phyloP scores from a whole-genome alignment of 352 stramenopile genomes.

The Pythium volutum region DNA sequence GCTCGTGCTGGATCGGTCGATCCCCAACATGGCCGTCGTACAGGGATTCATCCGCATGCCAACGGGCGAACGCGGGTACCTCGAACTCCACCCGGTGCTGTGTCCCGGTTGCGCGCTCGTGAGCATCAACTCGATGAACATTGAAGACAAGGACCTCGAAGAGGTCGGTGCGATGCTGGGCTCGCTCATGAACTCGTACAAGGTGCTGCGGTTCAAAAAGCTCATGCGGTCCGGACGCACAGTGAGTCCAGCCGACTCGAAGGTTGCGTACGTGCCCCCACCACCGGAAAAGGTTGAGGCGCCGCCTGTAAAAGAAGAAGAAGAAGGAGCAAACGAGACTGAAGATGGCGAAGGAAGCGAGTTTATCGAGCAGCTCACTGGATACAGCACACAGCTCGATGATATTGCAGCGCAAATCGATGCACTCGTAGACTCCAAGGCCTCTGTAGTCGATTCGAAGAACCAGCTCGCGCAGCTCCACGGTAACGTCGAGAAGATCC shows the following conservation, averaged over 20 bases:
- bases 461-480: constrained; percentile 75
- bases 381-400: constrained; percentile 41
- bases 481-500: constrained; percentile 70
- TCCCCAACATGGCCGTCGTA: constrained; percentile 75
- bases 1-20: constrained; percentile 76
- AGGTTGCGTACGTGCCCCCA: constrained; percentile 66
- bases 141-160: constrained; percentile 66
- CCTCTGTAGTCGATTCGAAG: constrained; percentile 40
- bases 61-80: constrained; percentile 59
- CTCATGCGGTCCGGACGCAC: constrained; percentile 70
- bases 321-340: background rate
- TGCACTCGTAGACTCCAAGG: constrained; percentile 38
- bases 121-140: constrained; percentile 72
- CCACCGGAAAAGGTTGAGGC: constrained; percentile 32
- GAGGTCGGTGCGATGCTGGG: constrained; percentile 72
- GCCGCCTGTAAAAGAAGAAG: constrained; percentile 15
- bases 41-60: constrained; percentile 74
- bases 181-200: constrained; percentile 46
- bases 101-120: constrained; percentile 73
- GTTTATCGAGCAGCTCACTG: constrained; percentile 45
- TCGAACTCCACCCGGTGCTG: constrained; percentile 80
- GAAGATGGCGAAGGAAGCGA: constrained; percentile 25
- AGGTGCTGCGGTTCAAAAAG: constrained; percentile 85
- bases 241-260: constrained; percentile 68
- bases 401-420: constrained; percentile 52